Evolutionary conservation across 176 grass and related monocot genomes (phyloP), one percentile per base, ranked within the genome.

Genomic region (Chrysopogon serrulatus): DNA sequence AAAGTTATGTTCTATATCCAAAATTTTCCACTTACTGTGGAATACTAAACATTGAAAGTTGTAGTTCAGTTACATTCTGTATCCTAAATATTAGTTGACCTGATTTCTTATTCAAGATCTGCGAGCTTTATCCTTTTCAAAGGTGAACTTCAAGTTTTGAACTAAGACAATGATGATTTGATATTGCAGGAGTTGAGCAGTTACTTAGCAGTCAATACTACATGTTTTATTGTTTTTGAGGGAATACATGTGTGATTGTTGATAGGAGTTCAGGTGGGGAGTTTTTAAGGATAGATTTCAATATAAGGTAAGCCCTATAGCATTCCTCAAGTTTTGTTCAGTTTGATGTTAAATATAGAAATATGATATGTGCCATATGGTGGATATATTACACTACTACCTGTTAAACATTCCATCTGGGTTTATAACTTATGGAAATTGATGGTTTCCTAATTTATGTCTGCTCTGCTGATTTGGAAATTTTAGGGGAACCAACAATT

Each of bases 271-370:
- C 85, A 83, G 93, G 96, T 89, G 87, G 70, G 19, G 96, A 99
- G 56, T 99, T 99, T 72, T 86, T 99, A 88, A 87, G 93, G 36
- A 96, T 99, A 83, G 93, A 94, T 84, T 99, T 99, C 90, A 96
- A 99, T 70, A 84, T 96, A 59, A 99, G 96, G 93, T 96, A 87
- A 74, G 84, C 43, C 68, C 62, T 63, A 53, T 41, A 26, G 10
- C 79, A 80, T 74, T 19, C 76, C 6, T 15, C 14, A 74, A 47
- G 24, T 35, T 39, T 68, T 48, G 5, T 57, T 26, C 9, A 48
- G 26, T 73, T 51, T 19, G 54, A 48, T 60, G 49, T 83, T 72
- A 69, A 21, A 51, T 47, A 31, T 42, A 40, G 33, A 19, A 83
- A 33, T 60, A 66, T 78, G 73, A 73, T 56, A 44, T 39, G 44